phyloP scores from a whole-genome alignment of 805 yeast genomes.

The Saturnispora silvae region DNA sequence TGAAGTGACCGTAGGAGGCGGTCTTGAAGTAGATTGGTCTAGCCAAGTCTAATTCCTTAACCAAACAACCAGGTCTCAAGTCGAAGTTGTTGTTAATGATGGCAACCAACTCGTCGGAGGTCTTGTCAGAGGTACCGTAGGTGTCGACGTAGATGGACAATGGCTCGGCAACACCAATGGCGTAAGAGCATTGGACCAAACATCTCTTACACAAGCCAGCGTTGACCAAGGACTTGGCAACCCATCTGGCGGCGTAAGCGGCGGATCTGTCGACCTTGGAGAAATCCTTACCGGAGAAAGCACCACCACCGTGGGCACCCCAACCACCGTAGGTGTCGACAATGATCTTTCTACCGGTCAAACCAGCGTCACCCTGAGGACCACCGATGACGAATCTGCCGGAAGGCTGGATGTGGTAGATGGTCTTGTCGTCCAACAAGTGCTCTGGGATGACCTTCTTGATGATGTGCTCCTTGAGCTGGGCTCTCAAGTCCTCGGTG shows the following conservation, averaged over 20 bases:
- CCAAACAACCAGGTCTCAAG: constrained; percentile 98
- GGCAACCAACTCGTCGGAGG: constrained; percentile 81
- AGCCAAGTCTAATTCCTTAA: constrained; percentile 91
- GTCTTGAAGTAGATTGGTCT: constrained; percentile 99
- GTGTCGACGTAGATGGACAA: constrained; percentile 95
- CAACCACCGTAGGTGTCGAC: constrained; percentile 99
- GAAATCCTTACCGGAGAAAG: constrained; percentile 99
- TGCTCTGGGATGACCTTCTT: constrained; percentile 88
- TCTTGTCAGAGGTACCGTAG: constrained; percentile 90
- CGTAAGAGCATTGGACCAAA: constrained; percentile 96
- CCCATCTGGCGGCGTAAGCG: constrained; percentile 99
- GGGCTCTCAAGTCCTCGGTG: constrained; percentile 81
- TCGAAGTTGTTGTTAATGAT: constrained; percentile 93
- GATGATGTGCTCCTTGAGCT: constrained; percentile 69
- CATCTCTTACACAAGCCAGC: constrained; percentile 97
- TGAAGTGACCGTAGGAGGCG: constrained; percentile 99
- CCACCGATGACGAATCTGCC: constrained; percentile 99
- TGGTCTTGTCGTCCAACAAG: constrained; percentile 87
- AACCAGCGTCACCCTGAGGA: constrained; percentile 99
- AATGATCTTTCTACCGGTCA: constrained; percentile 98
- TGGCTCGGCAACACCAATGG: constrained; percentile 99
- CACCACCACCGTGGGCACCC: constrained; percentile 99
- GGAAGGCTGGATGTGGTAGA: constrained; percentile 97
- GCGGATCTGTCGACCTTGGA: constrained; percentile 99
- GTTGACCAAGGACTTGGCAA: constrained; percentile 92